Evolutionary conservation across 1,284 basidiomycete genomes (phyloP).

Genomic region (Stygiomarasmius scandens): DNA sequence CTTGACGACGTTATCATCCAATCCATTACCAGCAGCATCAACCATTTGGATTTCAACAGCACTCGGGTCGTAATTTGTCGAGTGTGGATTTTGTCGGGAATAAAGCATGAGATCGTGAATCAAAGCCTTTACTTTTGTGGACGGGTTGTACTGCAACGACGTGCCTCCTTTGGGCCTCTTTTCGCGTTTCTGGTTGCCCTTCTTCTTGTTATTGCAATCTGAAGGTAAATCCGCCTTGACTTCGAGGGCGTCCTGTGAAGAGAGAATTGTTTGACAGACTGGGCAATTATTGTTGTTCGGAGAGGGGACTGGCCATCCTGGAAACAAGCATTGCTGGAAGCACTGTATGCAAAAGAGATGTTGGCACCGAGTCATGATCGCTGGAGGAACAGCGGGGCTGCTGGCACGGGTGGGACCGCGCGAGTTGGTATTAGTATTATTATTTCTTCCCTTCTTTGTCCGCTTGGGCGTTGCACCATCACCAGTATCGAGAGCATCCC

Average conservation of each 20-base stretch:
- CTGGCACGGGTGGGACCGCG: constrained; percentile 70
- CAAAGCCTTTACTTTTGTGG: constrained; percentile 85
- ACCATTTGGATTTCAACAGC: constrained; percentile 74
- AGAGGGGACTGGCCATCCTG: constrained; percentile 76
- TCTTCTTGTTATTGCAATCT: constrained; percentile 58
- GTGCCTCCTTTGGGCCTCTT: constrained; percentile 61
- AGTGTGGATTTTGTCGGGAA: constrained; percentile 80
- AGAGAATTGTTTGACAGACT: constrained; percentile 71
- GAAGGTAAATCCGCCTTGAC: constrained; percentile 54
- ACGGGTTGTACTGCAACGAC: constrained; percentile 69
- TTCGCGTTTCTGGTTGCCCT: constrained; percentile 66
- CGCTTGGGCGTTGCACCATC: constrained; percentile 60
- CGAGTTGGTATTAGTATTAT: constrained; percentile 46
- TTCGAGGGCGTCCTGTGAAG: constrained; percentile 73
- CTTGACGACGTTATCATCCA: constrained; percentile 75
- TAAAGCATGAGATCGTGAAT: constrained; percentile 75
- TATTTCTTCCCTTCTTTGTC: constrained; percentile 58
- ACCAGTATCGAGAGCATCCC: constrained; percentile 52
- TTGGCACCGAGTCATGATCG: constrained; percentile 88
- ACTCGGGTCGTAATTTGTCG: constrained; percentile 79
- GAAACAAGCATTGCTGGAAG: constrained; percentile 75
- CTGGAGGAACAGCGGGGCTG: constrained; percentile 60
- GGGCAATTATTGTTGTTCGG: constrained; percentile 61
- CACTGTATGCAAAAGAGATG: constrained; percentile 89
- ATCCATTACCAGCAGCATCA: constrained; percentile 70